Conservation (phyloP, 768 basidiomycete species). For the Tylopilus rubrobrunneus region DNA sequence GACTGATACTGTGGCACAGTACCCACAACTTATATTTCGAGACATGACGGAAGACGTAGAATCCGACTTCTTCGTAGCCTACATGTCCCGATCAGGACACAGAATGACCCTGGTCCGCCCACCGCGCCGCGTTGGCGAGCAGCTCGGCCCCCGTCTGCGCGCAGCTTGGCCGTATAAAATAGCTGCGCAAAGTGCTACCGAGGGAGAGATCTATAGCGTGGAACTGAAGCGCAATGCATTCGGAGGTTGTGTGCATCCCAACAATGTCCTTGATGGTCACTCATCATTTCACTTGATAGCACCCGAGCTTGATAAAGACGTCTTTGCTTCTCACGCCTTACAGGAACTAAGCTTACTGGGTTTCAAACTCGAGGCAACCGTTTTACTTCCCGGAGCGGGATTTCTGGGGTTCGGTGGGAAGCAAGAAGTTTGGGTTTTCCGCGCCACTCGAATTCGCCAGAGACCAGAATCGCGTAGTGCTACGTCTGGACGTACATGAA, state of each 20-base stretch:
- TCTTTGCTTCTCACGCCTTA: conserved; percentile 61
- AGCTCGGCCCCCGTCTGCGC: conserved; percentile 38
- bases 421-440: conserved; percentile 66
- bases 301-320: conserved; percentile 44
- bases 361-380: conserved; percentile 61
- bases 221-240: conserved; percentile 46
- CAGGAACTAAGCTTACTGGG: conserved; percentile 54
- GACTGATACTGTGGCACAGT: conserved; percentile 31
- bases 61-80: conserved; percentile 61
- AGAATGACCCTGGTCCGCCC: conserved; percentile 45
- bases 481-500: conserved; percentile 19
- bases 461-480: conserved; percentile 27
- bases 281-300: conserved; percentile 24
- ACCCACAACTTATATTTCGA: conserved; percentile 67
- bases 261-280: background rate
- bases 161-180: conserved; percentile 40
- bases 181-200: conserved; percentile 39
- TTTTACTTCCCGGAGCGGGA: conserved; percentile 50
- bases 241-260: conserved; percentile 25
- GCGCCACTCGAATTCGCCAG: conserved; percentile 34
- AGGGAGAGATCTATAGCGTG: conserved; percentile 51
- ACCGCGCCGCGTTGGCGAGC: conserved; percentile 35
- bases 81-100: conserved; percentile 58
- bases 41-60: conserved; percentile 44
- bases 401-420: conserved; percentile 38